phyloP scores from a whole-genome alignment of 2,329 filamentous ascomycete species.

The Aureobasidium vineae region DNA sequence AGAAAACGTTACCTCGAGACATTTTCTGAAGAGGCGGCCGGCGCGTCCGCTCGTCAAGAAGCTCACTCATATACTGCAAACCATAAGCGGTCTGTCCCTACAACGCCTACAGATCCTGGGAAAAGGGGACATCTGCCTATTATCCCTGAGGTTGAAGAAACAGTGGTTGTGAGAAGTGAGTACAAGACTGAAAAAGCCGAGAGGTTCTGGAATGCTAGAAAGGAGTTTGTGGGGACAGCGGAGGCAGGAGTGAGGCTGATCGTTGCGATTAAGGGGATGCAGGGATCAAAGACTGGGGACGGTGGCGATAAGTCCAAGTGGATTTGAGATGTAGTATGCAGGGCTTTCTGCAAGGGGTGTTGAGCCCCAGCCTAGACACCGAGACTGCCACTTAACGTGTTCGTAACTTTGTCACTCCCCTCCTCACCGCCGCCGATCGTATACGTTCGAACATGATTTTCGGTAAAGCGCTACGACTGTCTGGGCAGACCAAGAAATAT shows the following conservation, averaged over 20 bases:
- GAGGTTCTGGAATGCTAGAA: constrained; percentile 8
- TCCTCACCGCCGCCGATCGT: too few relatives aligned
- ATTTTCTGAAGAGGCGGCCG: constrained; percentile 5
- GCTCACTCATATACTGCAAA: neutral
- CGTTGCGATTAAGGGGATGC: constrained; percentile 14
- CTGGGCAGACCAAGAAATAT: too few relatives aligned
- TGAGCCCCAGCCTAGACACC: too few relatives aligned
- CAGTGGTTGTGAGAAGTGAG: neutral
- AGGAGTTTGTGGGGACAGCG: neutral
- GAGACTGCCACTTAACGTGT: too few relatives aligned
- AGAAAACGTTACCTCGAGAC: constrained; percentile 21
- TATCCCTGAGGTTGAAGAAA: neutral
- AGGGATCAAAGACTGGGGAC: neutral
- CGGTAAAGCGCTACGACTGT: too few relatives aligned
- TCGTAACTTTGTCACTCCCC: too few relatives aligned
- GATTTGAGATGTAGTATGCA: neutral
- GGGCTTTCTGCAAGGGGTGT: neutral
- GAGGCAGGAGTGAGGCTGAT: constrained; percentile 9
- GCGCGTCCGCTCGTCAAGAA: neutral
- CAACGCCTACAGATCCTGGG: neutral
- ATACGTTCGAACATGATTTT: too few relatives aligned
- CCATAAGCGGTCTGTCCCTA: neutral
- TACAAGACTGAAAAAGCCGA: constrained; percentile 5
- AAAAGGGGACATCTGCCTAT: neutral
- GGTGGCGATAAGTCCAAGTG: constrained; percentile 7